These are phyloP conservation scores for Cladophialophora immunda DNA, from an alignment of 2,329 filamentous ascomycete genomes.

Conservation along the genomic window DNA sequence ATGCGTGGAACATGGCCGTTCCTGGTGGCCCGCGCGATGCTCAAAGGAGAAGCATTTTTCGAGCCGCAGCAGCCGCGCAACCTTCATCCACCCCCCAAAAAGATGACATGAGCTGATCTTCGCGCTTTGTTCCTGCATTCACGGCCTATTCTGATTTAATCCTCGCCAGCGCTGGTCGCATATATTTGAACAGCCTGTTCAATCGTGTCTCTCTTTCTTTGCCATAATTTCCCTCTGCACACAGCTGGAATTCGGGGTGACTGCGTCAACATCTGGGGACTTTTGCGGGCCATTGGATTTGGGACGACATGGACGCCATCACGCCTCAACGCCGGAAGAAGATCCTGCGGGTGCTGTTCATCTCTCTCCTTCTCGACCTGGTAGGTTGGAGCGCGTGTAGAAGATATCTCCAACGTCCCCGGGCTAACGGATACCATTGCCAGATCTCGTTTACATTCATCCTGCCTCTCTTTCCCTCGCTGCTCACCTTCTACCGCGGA, in stretches of 20 bases:
- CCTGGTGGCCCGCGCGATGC: background rate
- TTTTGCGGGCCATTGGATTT: background rate
- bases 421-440: conserved; percentile 10
- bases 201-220: background rate
- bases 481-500: conserved; percentile 95
- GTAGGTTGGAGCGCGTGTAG: too few relatives aligned
- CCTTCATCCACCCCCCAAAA: background rate
- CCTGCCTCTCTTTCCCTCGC: conserved; percentile 91
- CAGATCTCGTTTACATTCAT: conserved; percentile 99
- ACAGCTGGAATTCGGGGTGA: background rate
- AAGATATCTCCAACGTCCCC: background rate
- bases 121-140: conserved; percentile 18
- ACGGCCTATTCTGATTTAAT: conserved; percentile 7
- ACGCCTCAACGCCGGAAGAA: conserved; percentile 68
- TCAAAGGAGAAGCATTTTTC: conserved; percentile 15
- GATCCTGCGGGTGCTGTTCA: conserved; percentile 86
- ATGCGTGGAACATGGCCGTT: too few relatives aligned
- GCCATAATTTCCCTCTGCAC: background rate
- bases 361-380: conserved; percentile 87
- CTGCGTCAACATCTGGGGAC: background rate
- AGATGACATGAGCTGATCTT: conserved; percentile 16
- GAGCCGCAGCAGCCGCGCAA: conserved; percentile 4
- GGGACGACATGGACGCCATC: conserved; percentile 46
- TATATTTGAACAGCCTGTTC: background rate
- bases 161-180: conserved; percentile 7